A percentile compares a stretch with the other conserved stretches of the same genome.
These are phyloP conservation scores for Xylaria scruposa DNA, from an alignment of 495 filamentous ascomycete genomes.

Conservation along the genomic window DNA sequence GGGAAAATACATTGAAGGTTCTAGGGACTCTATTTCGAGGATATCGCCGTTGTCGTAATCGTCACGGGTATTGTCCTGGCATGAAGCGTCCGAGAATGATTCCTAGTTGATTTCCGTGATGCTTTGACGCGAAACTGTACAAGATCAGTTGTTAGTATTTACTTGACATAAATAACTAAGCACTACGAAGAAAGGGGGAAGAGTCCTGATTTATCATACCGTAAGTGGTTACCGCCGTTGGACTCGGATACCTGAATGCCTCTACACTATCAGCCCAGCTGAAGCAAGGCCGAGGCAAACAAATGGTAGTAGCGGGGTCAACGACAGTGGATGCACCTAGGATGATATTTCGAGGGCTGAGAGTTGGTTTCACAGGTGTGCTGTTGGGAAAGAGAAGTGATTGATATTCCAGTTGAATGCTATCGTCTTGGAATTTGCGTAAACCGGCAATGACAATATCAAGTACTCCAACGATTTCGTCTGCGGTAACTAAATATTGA, in stretches of 20 bases:
- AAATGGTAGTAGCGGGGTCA: conserved; percentile 40
- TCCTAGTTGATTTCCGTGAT: conserved; percentile 43
- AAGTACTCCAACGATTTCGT: conserved; percentile 36
- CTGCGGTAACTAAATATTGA: conserved; percentile 33
- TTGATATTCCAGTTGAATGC: conserved; percentile 21
- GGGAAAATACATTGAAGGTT: not conserved
- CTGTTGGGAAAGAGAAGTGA: conserved; percentile 34
- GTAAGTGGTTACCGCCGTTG: conserved; percentile 33
- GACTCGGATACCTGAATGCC: conserved; percentile 7
- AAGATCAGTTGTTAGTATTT: conserved; percentile 10
- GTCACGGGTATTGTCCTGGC: not conserved
- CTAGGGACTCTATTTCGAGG: not conserved
- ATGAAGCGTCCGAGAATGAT: conserved; percentile 3
- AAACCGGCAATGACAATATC: conserved; percentile 35
- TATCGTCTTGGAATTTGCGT: conserved; percentile 22
- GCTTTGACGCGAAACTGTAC: conserved; percentile 36
- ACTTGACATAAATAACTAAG: too few relatives aligned
- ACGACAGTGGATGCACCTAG: conserved; percentile 32
- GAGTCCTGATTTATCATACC: conserved; percentile 17
- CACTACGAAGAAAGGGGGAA: not conserved
- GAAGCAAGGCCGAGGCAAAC: conserved; percentile 33
- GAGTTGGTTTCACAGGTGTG: conserved; percentile 29
- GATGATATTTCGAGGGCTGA: conserved; percentile 28
- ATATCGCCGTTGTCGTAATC: not conserved
- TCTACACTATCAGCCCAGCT: conserved; percentile 22